phyloP scores from a whole-genome alignment of 2,329 filamentous ascomycete species.

The Penicillium sp. region DNA sequence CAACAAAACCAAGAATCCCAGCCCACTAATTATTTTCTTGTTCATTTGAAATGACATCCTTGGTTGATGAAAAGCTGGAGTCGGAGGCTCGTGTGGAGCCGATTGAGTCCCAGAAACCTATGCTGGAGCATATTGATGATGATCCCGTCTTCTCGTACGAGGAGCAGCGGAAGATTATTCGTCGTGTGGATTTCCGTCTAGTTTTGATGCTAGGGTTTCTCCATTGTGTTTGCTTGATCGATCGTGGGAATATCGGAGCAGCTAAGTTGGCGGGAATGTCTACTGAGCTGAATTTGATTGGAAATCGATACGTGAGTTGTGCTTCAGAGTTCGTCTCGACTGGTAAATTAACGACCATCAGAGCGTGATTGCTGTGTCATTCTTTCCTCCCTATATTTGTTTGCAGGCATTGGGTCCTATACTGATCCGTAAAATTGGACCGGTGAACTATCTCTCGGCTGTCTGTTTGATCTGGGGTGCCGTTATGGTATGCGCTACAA shows the following conservation, averaged over 20 bases:
- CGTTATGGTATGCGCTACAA: conserved; percentile 7
- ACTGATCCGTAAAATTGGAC: conserved; percentile 11
- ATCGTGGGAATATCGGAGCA: conserved; percentile 17
- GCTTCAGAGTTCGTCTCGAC: neutral
- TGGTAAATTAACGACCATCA: neutral
- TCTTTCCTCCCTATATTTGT: conserved; percentile 16
- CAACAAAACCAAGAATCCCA: neutral
- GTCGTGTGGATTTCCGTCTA: conserved; percentile 17
- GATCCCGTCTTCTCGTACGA: conserved; percentile 6
- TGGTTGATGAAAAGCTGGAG: neutral
- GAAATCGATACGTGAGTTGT: conserved; percentile 14
- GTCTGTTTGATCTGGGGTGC: conserved; percentile 9
- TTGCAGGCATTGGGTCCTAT: conserved; percentile 9
- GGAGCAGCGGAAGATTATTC: conserved; percentile 20
- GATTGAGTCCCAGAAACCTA: conserved; percentile 5
- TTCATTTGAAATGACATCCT: neutral
- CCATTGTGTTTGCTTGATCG: conserved; percentile 18
- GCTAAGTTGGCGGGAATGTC: conserved; percentile 21
- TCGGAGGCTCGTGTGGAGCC: conserved; percentile 1
- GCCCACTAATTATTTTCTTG: neutral
- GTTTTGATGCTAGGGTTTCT: conserved; percentile 20
- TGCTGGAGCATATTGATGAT: conserved; percentile 4
- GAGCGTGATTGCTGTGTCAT: conserved; percentile 18
- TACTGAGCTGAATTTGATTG: conserved; percentile 4
- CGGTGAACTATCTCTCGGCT: conserved; percentile 6